Percentiles rank a stretch among this genome's conserved stretches.
These are phyloP conservation scores for Daldinia bambusicola DNA, from an alignment of 495 filamentous ascomycete genomes.

Conservation along the genomic window DNA sequence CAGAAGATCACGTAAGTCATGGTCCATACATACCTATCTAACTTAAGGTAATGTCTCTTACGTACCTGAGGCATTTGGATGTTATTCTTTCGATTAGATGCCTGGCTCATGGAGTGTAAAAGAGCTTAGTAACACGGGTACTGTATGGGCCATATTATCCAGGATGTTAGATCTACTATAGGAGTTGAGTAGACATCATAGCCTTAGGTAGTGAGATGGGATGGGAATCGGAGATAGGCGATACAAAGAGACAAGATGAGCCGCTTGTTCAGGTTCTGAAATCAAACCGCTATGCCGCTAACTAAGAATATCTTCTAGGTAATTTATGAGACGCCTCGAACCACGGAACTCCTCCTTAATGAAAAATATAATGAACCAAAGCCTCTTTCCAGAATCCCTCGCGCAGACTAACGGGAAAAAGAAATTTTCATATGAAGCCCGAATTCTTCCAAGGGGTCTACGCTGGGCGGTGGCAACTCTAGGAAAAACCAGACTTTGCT, in stretches of 20 bases:
- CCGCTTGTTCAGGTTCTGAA: not conserved
- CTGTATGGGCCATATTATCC: not conserved
- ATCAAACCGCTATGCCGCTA: not conserved
- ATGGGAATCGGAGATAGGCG: not conserved
- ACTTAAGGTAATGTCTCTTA: not conserved
- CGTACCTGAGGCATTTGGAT: not conserved
- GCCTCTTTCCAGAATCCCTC: not conserved
- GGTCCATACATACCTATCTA: too few relatives aligned
- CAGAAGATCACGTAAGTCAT: not conserved
- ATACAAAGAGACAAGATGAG: not conserved
- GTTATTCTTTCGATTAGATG: not conserved
- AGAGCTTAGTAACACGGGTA: not conserved
- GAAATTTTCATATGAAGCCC: constrained; percentile 1
- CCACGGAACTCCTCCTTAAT: not conserved
- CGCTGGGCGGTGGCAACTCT: not conserved
- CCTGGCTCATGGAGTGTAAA: not conserved
- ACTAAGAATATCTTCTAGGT: not conserved
- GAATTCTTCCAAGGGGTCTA: not conserved
- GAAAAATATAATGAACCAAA: not conserved
- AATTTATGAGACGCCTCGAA: not conserved
- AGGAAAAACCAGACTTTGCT: constrained; percentile 1
- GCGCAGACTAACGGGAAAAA: not conserved
- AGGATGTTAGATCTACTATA: not conserved
- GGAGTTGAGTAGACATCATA: too few relatives aligned
- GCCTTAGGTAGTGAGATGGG: too few relatives aligned